Evolutionary conservation across 2,329 filamentous ascomycete genomes (phyloP).

Genomic region (Tolypocladium tropicale): DNA sequence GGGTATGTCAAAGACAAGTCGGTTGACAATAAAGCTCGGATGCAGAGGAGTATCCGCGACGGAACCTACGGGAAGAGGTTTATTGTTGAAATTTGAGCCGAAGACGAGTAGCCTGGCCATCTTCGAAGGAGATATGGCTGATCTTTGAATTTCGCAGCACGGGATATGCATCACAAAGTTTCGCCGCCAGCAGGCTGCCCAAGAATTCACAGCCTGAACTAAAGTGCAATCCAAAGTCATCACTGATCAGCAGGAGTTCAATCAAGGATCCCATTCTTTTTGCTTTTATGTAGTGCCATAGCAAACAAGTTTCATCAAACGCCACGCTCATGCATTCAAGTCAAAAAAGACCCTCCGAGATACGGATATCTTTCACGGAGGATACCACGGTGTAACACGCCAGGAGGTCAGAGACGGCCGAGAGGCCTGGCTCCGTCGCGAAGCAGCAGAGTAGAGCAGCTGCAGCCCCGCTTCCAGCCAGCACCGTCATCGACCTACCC

Average conservation of each 20-base stretch:
- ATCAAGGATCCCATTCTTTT: not conserved
- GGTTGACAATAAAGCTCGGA: not conserved
- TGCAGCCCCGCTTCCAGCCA: slow-evolving; percentile 3
- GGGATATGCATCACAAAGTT: not conserved
- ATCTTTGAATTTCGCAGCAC: not conserved
- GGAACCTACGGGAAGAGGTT: no score
- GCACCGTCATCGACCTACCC: slow-evolving; percentile 5
- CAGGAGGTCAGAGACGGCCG: not conserved
- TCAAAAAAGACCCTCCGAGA: slow-evolving; percentile 12
- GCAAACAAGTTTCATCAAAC: slow-evolving; percentile 11
- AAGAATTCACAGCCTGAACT: not conserved
- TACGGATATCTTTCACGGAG: not conserved
- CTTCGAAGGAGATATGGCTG: no score
- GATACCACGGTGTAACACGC: not conserved
- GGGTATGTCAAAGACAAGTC: not conserved
- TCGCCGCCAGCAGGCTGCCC: no score
- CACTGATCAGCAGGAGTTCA: not conserved
- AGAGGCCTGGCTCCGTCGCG: not conserved
- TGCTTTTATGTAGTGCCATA: not conserved
- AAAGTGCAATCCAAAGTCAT: not conserved
- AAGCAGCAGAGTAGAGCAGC: not conserved
- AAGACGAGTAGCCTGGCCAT: not conserved
- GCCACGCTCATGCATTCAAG: slow-evolving; percentile 24
- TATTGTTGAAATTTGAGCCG: no score
- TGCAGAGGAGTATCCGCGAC: not conserved